These are phyloP conservation scores for Debaryomyces maramus DNA, from an alignment of 805 yeast genomes.

Conservation along the genomic window DNA sequence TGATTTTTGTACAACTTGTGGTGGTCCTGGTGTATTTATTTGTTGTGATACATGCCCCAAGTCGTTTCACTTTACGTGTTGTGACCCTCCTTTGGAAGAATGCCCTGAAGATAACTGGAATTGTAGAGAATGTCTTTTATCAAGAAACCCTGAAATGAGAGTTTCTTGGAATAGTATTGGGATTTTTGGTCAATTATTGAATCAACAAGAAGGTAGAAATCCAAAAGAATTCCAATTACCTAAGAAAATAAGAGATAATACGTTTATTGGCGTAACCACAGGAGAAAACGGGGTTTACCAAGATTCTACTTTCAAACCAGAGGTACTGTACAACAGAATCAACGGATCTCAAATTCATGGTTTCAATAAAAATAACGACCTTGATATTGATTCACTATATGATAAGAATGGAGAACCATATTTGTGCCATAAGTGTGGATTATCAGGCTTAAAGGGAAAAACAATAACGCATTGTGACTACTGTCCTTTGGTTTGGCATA, in stretches of 20 bases:
- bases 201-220: constrained; percentile 61
- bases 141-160: constrained; percentile 27
- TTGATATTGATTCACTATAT: constrained; percentile 61
- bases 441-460: constrained; percentile 60
- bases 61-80: constrained; percentile 88
- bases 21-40: constrained; percentile 81
- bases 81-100: constrained; percentile 86
- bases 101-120: constrained; percentile 90
- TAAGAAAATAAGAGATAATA: constrained; percentile 55
- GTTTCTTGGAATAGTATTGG: constrained; percentile 42
- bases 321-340: constrained; percentile 39
- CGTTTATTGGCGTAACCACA: constrained; percentile 69
- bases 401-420: constrained; percentile 69
- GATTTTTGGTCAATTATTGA: constrained; percentile 54
- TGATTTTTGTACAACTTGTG: constrained; percentile 90
- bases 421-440: constrained; percentile 74
- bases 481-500: constrained; percentile 82
- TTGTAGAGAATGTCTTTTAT: constrained; percentile 71
- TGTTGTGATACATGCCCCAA: constrained; percentile 94
- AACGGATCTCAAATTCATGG: constrained; percentile 37
- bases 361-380: constrained; percentile 46
- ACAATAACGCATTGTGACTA: constrained; percentile 76
- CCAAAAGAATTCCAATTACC: constrained; percentile 57
- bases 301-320: constrained; percentile 41
- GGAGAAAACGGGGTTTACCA: constrained; percentile 71